Base-by-base conservation (phyloP, 2,329 filamentous ascomycete genomes). In the Fusarium ramigenum region DNA sequence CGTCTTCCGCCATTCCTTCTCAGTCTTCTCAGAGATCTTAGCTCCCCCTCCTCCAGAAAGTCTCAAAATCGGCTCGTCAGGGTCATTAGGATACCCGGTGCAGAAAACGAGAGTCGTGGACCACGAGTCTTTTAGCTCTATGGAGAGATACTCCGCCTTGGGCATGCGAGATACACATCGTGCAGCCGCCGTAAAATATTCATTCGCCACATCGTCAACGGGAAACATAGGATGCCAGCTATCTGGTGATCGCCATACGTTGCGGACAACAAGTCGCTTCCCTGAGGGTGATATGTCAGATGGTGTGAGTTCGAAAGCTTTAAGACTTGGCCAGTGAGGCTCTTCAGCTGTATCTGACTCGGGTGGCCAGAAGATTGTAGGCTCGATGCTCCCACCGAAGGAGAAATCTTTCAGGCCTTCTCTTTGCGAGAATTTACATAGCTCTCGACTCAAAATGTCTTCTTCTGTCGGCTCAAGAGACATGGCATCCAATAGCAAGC, bases 301-400 rank as follows among this genome's bases (percentile, higher is more conserved):
- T 12, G 34, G 28, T 2, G 3, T 23, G 7, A 69, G 4, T 4
- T 21, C 8, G 9, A 69, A 57, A 12, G 25, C 9, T 18, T 69
- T 56, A 21, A 68, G 64, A 7, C 25, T 68, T 11, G 57, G 66
- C 66, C 64, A 69, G 4, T 52, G 34, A 21, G 28, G 63, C 15
- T n/a, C 16, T 4, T 54, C 23, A 12, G 32, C 11, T 32, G 25
- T 36, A 2, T 32, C 32, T 10, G 66, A 62, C 19, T 50, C 21
- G 5, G 49, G 6, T 21, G 64, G 66, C 66, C 66, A 69, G 32
- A 63, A 30, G 5, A 69, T 53, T 5, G 64, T 69, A 2, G 65
- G 23, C 9, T 69, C 57, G 0, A 52, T 25, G 9, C 44, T 57
- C 2, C 63, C 64, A 4, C 14, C 1, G 6, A 63, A 63, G 2